Percentiles rank a stretch among this genome's conserved stretches.
These are phyloP conservation scores for Paramecium primaurelia DNA, from an alignment of 73 alveolate genomes.

Conservation along the genomic window DNA sequence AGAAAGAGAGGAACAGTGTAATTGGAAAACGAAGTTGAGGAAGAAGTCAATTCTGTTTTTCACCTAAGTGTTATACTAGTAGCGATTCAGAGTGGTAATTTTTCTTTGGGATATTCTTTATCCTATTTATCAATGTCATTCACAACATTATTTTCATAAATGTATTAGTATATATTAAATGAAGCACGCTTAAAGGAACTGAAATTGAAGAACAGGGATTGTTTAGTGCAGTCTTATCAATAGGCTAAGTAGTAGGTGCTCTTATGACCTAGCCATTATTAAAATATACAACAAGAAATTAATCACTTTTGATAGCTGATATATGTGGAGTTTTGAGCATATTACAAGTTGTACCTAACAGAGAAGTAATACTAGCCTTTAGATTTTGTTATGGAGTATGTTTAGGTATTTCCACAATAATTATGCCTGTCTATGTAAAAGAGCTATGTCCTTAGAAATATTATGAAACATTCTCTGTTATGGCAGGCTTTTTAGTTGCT, in stretches of 20 bases:
- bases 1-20: not conserved
- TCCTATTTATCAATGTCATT: not conserved
- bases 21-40: not conserved
- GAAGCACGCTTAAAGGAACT: not conserved
- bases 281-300: not conserved
- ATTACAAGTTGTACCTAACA: not conserved
- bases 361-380: constrained; percentile 8
- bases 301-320: not conserved
- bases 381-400: constrained; percentile 10
- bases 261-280: not conserved
- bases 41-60: not conserved
- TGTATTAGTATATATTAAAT: not conserved
- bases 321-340: constrained; percentile 9
- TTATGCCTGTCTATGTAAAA: constrained; percentile 14
- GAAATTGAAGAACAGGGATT: not conserved
- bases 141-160: not conserved
- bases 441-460: not conserved
- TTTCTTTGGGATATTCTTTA: not conserved
- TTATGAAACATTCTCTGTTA: not conserved
- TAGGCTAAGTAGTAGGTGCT: constrained; percentile 4
- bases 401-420: not conserved
- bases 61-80: not conserved
- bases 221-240: not conserved
- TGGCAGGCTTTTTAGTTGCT: constrained; percentile 2
- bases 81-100: not conserved